phyloP scores from a whole-genome alignment of 169 alveolate genomes.

The Fabrea salina region DNA sequence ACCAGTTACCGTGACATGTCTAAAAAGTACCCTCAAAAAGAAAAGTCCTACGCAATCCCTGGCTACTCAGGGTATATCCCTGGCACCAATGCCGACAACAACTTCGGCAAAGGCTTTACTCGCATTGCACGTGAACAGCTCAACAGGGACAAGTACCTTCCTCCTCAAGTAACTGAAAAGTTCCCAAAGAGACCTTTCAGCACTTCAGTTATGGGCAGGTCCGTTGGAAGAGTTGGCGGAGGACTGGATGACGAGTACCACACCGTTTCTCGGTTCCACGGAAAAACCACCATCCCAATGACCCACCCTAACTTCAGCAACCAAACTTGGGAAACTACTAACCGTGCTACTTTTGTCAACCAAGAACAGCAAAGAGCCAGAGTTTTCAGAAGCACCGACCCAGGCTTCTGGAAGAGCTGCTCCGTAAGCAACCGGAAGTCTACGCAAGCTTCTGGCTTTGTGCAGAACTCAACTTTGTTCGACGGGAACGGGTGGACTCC shows the following conservation, averaged over 20 bases:
- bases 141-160: background rate
- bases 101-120: constrained; percentile 26
- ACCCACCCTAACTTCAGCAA: constrained; percentile 1
- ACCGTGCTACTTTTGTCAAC: background rate
- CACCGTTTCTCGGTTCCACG: constrained; percentile 18
- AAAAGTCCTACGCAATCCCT: constrained; percentile 17
- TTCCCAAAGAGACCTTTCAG: constrained; percentile 19
- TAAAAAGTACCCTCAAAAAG: background rate
- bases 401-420: constrained; percentile 8
- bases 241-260: constrained; percentile 36
- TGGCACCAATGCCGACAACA: constrained; percentile 15
- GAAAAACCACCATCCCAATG: constrained; percentile 7
- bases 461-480: background rate
- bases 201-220: background rate
- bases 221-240: constrained; percentile 33
- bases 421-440: background rate
- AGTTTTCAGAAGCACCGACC: constrained; percentile 4
- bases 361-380: constrained; percentile 16
- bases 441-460: constrained; percentile 30
- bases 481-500: constrained; percentile 33
- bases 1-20: constrained; percentile 30
- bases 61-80: constrained; percentile 36
- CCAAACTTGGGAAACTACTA: constrained; percentile 15
- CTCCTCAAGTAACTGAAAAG: background rate
- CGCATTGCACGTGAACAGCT: constrained; percentile 11